phyloP scores from a whole-genome alignment of 2,329 filamentous ascomycete genomes.

The Aspergillus udagawae region DNA sequence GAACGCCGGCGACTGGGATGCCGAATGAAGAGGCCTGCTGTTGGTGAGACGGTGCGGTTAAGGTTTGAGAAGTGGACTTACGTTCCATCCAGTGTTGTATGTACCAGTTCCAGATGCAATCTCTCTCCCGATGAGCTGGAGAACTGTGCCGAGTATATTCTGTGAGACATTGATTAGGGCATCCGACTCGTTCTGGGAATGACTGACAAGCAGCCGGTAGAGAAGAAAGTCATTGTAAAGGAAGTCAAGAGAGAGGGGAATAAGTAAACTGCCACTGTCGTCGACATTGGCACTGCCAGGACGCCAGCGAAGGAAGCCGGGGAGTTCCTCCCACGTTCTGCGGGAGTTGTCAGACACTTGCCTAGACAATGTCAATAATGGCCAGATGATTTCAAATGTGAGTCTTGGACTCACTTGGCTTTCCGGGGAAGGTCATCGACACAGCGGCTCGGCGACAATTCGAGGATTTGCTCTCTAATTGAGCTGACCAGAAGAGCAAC shows the following conservation, averaged over 20 bases:
- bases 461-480: not conserved
- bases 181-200: constrained; percentile 15
- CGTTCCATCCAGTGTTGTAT: constrained; percentile 15
- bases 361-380: constrained; percentile 1
- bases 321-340: constrained; percentile 10
- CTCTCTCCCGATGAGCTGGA: constrained; percentile 11
- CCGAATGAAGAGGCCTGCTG: constrained; percentile 17
- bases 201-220: constrained; percentile 17
- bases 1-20: constrained; percentile 24
- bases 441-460: constrained; percentile 10
- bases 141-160: constrained; percentile 18
- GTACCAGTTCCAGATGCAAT: constrained; percentile 9
- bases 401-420: constrained; percentile 11
- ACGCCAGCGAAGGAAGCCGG: constrained; percentile 18
- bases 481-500: not conserved
- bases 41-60: constrained; percentile 5
- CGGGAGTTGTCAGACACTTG: constrained; percentile 13
- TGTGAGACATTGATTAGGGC: constrained; percentile 17
- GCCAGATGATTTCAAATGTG: not conserved
- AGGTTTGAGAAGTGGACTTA: not conserved
- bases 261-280: constrained; percentile 8
- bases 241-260: constrained; percentile 18
- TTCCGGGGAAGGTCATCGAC: constrained; percentile 12
- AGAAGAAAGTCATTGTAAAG: constrained; percentile 24
- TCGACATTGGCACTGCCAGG: constrained; percentile 3